Evolutionary conservation across 768 basidiomycete genomes (phyloP), one percentile per base, ranked within the genome.

Genomic region (Cystofilobasidium capitatum): DNA sequence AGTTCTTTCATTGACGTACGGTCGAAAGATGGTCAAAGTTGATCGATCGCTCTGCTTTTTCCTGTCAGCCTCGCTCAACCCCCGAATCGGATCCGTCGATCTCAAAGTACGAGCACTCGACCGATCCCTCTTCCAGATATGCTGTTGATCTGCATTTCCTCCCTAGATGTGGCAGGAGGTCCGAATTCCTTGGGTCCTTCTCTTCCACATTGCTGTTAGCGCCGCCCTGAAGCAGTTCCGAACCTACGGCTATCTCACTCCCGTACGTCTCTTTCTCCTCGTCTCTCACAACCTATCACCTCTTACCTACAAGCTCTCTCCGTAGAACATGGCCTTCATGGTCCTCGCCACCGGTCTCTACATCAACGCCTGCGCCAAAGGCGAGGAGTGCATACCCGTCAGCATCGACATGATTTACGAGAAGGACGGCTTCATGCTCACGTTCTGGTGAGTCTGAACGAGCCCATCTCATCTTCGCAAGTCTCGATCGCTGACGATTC

Each of bases 361-460:
- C 77, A 81, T 97, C 70, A 97, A 99, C 71, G 93, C 93, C 55
- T 98, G 72, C 58, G 72, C 71, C 17, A 69, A 76, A 65, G 76
- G 72, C 33, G 75, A 94, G 73, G 91, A 94, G 74, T 91, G 89
- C 73, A 91, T 93, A 70, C 90, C 91, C 8, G 90, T 94, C 77
- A 93, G 91, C 2, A 98, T 96, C 94, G 96, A 97, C 74, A 99
- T 99, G 91, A 96, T 86, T 81, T 90, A 94, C 73, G 94, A 99
- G 75, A 99, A 99, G 83, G 88, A 79, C 70, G 81, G 93, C 36
- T 97, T 93, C 82, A 87, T 97, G 84, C 87, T 97, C 71, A 96
- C 96, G 75, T 97, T 97, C 81, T 96, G 93, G 93, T 64, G 33
- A 47, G 45, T 16, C n/a, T 16, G 3, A 10, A 8, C 58, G 12